phyloP scores from a whole-genome alignment of 116 monocot genomes.

The Dioscorea cayenensis region DNA sequence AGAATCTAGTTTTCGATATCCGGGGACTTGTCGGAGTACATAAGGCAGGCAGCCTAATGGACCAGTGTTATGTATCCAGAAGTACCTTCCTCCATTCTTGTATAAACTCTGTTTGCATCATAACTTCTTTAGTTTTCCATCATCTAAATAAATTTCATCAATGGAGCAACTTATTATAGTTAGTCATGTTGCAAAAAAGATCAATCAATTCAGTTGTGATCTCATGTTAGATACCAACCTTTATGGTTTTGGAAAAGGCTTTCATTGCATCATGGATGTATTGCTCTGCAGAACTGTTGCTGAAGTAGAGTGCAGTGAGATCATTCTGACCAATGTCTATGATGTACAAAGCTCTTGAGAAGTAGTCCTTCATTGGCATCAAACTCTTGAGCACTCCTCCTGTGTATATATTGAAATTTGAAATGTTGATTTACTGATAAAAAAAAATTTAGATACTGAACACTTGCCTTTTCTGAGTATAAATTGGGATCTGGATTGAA shows the following conservation, averaged over 20 bases:
- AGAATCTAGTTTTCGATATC: neutral
- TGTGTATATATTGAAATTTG: neutral
- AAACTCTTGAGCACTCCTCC: slow-evolving; percentile 21
- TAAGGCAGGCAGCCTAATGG: slow-evolving; percentile 37
- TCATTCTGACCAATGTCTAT: slow-evolving; percentile 57
- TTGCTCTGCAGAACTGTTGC: slow-evolving; percentile 13
- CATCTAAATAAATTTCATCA: neutral
- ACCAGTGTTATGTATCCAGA: slow-evolving; percentile 47
- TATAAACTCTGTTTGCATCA: slow-evolving; percentile 6
- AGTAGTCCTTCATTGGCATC: slow-evolving; percentile 33
- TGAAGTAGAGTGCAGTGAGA: slow-evolving; percentile 18
- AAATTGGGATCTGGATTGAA: slow-evolving; percentile 20
- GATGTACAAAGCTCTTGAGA: slow-evolving; percentile 27
- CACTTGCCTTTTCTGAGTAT: slow-evolving; percentile 22
- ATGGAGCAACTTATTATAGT: too few relatives aligned
- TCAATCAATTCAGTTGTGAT: too few relatives aligned
- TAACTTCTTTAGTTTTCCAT: neutral
- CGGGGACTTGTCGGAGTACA: slow-evolving; percentile 4
- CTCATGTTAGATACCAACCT: slow-evolving; percentile 6
- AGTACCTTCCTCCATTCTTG: slow-evolving; percentile 22
- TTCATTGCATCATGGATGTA: slow-evolving; percentile 14
- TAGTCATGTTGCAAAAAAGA: too few relatives aligned
- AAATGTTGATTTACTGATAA: neutral
- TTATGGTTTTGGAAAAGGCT: slow-evolving; percentile 8
- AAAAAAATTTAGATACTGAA: neutral